A percentile compares a stretch with the other conserved stretches of the same genome.
Conservation (phyloP, 2,329 filamentous ascomycete species). For the Aspergillus aculeatinus region DNA sequence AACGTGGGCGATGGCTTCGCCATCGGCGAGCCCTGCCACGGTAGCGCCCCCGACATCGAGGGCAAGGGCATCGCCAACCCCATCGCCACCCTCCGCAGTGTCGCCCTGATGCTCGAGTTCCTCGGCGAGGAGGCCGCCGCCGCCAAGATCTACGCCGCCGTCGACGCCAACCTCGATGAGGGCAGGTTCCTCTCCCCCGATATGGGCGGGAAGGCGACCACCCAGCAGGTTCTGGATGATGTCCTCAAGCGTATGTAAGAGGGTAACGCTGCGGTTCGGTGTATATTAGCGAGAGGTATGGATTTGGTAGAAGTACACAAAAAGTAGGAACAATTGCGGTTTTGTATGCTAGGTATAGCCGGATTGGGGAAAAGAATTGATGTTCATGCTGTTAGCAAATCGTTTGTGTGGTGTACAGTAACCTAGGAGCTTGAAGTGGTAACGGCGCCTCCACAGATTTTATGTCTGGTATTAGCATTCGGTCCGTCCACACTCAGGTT, state of each 20-base stretch:
- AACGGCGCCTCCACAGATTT: no score
- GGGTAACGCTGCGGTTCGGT: neutral
- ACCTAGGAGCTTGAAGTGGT: no score
- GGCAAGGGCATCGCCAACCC: slow-evolving; percentile 92
- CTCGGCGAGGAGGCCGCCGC: slow-evolving; percentile 83
- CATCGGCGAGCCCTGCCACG: slow-evolving; percentile 97
- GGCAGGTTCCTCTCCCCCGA: slow-evolving; percentile 82
- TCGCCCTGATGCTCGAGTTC: slow-evolving; percentile 95
- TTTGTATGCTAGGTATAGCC: neutral
- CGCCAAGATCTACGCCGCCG: slow-evolving; percentile 83
- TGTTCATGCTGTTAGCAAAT: neutral
- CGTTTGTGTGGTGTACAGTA: neutral
- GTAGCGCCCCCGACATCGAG: slow-evolving; percentile 92
- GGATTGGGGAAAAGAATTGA: neutral
- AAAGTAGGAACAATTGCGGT: neutral
- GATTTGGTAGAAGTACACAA: neutral
- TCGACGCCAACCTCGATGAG: slow-evolving; percentile 85
- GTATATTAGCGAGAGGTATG: slow-evolving; percentile 2
- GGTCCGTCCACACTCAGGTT: no score
- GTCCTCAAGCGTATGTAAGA: slow-evolving; percentile 75
- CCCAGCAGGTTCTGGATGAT: slow-evolving; percentile 82
- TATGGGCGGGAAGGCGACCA: slow-evolving; percentile 81
- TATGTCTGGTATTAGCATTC: no score
- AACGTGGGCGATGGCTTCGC: slow-evolving; percentile 94
- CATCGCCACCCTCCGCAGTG: slow-evolving; percentile 87